These are phyloP conservation scores for Tetrahymena borealis DNA, from an alignment of 73 alveolate genomes.

Conservation along the genomic window DNA sequence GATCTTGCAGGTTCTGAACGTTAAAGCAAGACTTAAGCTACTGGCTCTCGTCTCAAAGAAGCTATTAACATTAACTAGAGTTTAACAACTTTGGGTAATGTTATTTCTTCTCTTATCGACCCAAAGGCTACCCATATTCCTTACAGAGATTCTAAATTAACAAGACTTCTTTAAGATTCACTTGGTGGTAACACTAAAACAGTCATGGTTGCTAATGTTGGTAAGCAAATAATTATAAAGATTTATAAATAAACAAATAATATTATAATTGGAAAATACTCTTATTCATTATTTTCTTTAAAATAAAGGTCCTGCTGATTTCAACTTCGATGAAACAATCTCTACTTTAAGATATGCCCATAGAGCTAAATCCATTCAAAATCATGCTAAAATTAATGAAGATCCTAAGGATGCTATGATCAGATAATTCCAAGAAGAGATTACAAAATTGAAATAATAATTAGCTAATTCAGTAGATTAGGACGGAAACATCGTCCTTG, in stretches of 20 bases:
- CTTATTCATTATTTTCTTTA: not conserved
- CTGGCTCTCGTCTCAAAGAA: slow-evolving; percentile 92
- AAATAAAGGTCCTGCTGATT: slow-evolving; percentile 62
- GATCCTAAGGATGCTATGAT: slow-evolving; percentile 96
- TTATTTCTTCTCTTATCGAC: slow-evolving; percentile 84
- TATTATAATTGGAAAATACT: not conserved
- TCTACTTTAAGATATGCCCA: slow-evolving; percentile 93
- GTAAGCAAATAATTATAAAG: slow-evolving; percentile 52
- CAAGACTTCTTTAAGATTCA: slow-evolving; percentile 92
- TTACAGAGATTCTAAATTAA: slow-evolving; percentile 93
- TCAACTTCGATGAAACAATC: slow-evolving; percentile 91
- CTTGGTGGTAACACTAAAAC: slow-evolving; percentile 98
- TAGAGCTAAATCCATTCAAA: slow-evolving; percentile 89
- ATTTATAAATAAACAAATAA: not conserved
- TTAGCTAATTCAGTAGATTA: slow-evolving; percentile 24
- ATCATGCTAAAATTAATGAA: slow-evolving; percentile 88
- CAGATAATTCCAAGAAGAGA: slow-evolving; percentile 89
- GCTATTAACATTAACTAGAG: slow-evolving; percentile 92
- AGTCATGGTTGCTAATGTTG: slow-evolving; percentile 97
- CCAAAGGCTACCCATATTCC: slow-evolving; percentile 94
- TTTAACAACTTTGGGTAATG: slow-evolving; percentile 90
- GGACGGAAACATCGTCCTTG: not conserved
- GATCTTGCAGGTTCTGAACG: slow-evolving; percentile 94
- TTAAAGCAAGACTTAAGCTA: slow-evolving; percentile 82
- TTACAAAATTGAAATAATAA: slow-evolving; percentile 58